Evolutionary conservation across 208 protist species (phyloP).

Genomic region (Trypanosoma congolense): DNA sequence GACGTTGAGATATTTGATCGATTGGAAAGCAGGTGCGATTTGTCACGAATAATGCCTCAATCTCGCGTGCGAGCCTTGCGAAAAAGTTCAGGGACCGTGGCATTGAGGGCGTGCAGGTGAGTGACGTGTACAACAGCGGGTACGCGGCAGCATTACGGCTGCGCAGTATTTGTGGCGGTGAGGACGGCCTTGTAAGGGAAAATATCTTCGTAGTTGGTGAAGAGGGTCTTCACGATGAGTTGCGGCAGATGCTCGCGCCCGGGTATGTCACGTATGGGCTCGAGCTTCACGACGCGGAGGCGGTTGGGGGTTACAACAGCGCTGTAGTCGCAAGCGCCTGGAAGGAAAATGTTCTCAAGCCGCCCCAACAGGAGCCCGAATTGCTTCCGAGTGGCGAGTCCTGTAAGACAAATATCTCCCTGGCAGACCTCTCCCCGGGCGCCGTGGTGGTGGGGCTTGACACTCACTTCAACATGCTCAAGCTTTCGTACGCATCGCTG

Average conservation of each 20-base stretch:
- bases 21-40: slow-evolving; percentile 59
- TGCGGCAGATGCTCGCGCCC: slow-evolving; percentile 46
- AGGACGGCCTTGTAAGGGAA: slow-evolving; percentile 32
- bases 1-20: slow-evolving; percentile 42
- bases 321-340: slow-evolving; percentile 26
- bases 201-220: slow-evolving; percentile 74
- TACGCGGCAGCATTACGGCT: slow-evolving; percentile 54
- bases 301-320: slow-evolving; percentile 34
- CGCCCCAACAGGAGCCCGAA: slow-evolving; percentile 25
- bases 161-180: slow-evolving; percentile 27
- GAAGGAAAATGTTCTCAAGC: slow-evolving; percentile 30
- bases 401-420: slow-evolving; percentile 30
- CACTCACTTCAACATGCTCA: slow-evolving; percentile 60
- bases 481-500: slow-evolving; percentile 46
- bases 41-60: slow-evolving; percentile 67
- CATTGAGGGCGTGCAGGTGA: slow-evolving; percentile 30
- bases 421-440: slow-evolving; percentile 45
- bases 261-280: slow-evolving; percentile 70
- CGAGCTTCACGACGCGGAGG: slow-evolving; percentile 52
- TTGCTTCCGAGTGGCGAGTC: neutral
- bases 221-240: slow-evolving; percentile 61
- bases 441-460: slow-evolving; percentile 66
- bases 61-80: slow-evolving; percentile 35
- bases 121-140: slow-evolving; percentile 66
- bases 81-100: slow-evolving; percentile 34